Evolutionary conservation across 176 grass and related monocot genomes (phyloP).

Genomic region (Hsuehochloa calcarea): DNA sequence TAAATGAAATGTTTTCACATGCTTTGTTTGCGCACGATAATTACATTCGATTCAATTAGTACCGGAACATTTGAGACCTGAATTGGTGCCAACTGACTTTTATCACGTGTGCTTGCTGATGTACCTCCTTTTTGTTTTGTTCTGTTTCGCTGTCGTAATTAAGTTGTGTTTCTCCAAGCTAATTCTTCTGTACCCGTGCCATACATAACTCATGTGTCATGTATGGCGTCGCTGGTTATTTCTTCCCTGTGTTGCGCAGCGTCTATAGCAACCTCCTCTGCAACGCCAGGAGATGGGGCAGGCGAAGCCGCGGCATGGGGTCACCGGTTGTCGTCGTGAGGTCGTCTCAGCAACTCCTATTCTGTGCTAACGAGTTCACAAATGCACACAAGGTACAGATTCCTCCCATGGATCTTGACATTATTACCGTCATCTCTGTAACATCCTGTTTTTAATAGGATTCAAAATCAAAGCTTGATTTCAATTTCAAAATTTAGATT

Average conservation of each 20-base stretch:
- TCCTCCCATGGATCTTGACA: not conserved
- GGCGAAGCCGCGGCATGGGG: slow-evolving; percentile 44
- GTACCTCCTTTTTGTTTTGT: not conserved
- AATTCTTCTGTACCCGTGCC: not conserved
- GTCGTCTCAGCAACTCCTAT: not conserved
- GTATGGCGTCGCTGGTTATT: not conserved
- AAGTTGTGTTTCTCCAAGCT: not conserved
- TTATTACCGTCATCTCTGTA: not conserved
- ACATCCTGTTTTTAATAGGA: no score
- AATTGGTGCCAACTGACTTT: not conserved
- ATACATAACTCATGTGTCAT: not conserved
- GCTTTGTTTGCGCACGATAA: not conserved
- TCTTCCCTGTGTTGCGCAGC: not conserved
- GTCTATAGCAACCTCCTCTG: not conserved
- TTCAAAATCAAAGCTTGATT: no score
- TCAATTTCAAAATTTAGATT: no score
- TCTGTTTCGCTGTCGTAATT: not conserved
- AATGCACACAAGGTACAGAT: not conserved
- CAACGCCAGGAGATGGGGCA: slow-evolving; percentile 26
- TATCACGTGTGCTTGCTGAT: not conserved
- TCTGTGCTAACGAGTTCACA: not conserved
- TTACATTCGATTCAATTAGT: not conserved
- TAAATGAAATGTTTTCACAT: not conserved
- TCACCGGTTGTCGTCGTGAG: not conserved
- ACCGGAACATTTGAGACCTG: not conserved